Evolutionary conservation across 768 basidiomycete species (phyloP).

Genomic region (Podaxis sp.): DNA sequence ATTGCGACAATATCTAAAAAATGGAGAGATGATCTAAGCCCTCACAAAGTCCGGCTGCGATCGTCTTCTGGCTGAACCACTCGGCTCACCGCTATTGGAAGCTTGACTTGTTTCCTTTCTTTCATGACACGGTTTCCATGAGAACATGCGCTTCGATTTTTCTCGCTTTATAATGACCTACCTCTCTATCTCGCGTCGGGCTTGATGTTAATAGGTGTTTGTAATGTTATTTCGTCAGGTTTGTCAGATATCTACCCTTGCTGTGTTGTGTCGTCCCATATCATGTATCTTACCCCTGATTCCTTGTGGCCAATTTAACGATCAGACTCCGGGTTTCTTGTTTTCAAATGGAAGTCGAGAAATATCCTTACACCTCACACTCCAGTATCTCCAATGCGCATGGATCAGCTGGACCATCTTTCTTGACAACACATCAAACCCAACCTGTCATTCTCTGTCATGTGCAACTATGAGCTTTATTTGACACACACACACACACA

Average conservation of each 20-base stretch:
- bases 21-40: slow-evolving; percentile 25
- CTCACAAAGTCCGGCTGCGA: background rate
- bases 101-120: background rate
- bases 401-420: background rate
- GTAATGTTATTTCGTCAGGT: background rate
- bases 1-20: slow-evolving; percentile 33
- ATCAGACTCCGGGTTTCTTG: background rate
- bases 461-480: no score
- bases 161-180: background rate
- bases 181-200: background rate
- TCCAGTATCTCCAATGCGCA: background rate
- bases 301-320: background rate
- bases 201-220: background rate
- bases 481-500: no score
- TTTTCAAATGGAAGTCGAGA: no score
- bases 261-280: background rate
- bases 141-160: background rate
- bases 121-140: background rate
- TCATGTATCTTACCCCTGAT: background rate
- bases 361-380: background rate
- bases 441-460: no score
- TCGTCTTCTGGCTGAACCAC: background rate
- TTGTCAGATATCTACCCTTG: background rate
- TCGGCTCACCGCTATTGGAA: background rate
- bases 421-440: background rate